Evolutionary conservation across 441 rosid genomes (phyloP).

Genomic region (Croton laevigatus): DNA sequence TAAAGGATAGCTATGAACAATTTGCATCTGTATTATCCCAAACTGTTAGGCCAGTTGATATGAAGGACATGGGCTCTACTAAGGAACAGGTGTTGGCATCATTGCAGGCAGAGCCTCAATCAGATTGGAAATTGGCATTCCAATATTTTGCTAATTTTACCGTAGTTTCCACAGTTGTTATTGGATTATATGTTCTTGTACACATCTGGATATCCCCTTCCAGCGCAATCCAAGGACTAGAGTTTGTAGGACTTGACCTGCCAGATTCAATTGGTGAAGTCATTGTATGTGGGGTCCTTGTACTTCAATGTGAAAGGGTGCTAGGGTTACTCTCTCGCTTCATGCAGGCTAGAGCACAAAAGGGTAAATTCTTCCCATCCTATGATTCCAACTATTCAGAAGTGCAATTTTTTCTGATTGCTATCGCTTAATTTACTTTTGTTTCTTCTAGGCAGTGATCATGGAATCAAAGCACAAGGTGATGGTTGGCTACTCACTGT

Average conservation of each 20-base stretch:
- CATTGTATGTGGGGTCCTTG: conserved; percentile 72
- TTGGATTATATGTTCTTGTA: conserved; percentile 64
- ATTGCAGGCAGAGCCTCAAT: conserved; percentile 73
- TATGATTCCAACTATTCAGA: neutral
- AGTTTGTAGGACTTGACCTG: conserved; percentile 88
- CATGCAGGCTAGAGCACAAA: conserved; percentile 80
- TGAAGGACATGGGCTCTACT: conserved; percentile 69
- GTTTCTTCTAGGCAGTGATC: conserved; percentile 68
- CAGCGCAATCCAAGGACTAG: conserved; percentile 76
- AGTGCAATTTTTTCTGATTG: neutral
- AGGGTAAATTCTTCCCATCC: conserved; percentile 40
- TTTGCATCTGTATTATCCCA: conserved; percentile 59
- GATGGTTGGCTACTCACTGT: conserved; percentile 95
- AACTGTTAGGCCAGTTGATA: conserved; percentile 68
- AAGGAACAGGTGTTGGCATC: conserved; percentile 87
- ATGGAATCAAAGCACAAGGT: conserved; percentile 95
- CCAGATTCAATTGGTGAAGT: conserved; percentile 97
- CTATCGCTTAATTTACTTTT: conserved; percentile 11
- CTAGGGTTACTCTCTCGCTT: conserved; percentile 67
- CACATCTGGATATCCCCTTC: conserved; percentile 70
- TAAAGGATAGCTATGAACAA: conserved; percentile 77
- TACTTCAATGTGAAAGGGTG: conserved; percentile 78
- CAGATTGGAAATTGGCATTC: conserved; percentile 79
- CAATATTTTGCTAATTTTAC: conserved; percentile 86
- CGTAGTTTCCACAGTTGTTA: conserved; percentile 60